Base-by-base conservation (phyloP, 306 rosid species). In the Pyrus bretschneideri region DNA sequence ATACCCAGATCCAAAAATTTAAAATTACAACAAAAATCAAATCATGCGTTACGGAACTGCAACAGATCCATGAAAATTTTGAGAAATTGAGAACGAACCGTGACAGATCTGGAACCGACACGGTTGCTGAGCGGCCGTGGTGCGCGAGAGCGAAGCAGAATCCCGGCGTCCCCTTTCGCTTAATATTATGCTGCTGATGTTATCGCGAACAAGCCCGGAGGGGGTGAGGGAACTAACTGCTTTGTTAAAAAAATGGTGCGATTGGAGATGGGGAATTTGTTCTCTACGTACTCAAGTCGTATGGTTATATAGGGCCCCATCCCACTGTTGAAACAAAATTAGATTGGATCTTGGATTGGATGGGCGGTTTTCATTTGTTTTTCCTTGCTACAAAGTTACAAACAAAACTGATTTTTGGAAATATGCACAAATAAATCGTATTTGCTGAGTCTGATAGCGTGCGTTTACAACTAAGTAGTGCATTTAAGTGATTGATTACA, bases 21-120 rank as follows among this genome's bases (percentile, higher is more conserved):
- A 1, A 35, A 9, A 29, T 49, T 49, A 15, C 55, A 66, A 11
- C 4, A 10, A 66, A 66, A 38, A 19, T 4, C 15, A 38, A 21
- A 19, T 19, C n/a, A 19, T 35, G 6, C 49, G 40, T 33, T 66
- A 21, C 46, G 38, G 3, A 72, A 61, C 30, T 19, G 23, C 70
- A 59, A 54, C 52, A 15, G 74, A 77, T 59, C 69, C 12, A 44
- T 15, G 2, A 58, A 31, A 69, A 17, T 1, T 15, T 15, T 1
- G 68, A 73, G 11, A 33, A 44, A 74, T 17, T 23, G 67, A 9
- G 30, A 17, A 74, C 78, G 78, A 8, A 74, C 78, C 70, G 70
- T 13, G 19, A 13, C 8, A 7, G 70, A 62, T 74, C 70, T 27
- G 77, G 49, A 23, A 40, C 52, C 52, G 29, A 19, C 42, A 18